A percentile compares a stretch with the other conserved stretches of the same genome.
These are phyloP conservation scores for Ajuga chamaepitys DNA, from an alignment of 257 asterid species.

Conservation along the genomic window DNA sequence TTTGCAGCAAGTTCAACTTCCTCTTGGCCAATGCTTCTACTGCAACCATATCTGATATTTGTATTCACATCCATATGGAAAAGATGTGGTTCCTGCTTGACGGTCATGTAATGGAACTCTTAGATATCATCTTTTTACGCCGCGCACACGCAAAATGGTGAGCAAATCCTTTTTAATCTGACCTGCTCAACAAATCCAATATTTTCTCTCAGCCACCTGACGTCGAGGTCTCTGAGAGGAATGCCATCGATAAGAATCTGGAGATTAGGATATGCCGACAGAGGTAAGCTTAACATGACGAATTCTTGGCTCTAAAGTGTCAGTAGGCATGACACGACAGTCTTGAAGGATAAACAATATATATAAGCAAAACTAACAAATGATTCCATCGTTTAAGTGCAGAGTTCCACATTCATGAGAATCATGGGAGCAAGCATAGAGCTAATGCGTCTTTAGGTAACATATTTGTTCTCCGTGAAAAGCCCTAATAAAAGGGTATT, in stretches of 20 bases:
- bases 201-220: constrained; percentile 49
- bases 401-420: too few relatives aligned
- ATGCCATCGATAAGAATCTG: constrained; percentile 39
- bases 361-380: too few relatives aligned
- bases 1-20: constrained; percentile 47
- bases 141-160: not conserved
- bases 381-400: too few relatives aligned
- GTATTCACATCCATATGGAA: constrained; percentile 48
- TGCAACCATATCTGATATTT: constrained; percentile 44
- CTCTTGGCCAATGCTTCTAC: constrained; percentile 25
- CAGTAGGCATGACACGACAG: too few relatives aligned
- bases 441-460: too few relatives aligned
- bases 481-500: too few relatives aligned
- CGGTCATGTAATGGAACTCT: not conserved
- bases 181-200: constrained; percentile 62
- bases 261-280: not conserved
- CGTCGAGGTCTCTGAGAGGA: constrained; percentile 42
- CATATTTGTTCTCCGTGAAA: too few relatives aligned
- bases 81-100: constrained; percentile 45
- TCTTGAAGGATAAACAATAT: too few relatives aligned
- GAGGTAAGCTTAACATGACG: not conserved
- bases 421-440: too few relatives aligned
- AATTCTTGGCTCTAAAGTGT: not conserved
- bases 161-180: not conserved
- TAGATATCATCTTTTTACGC: constrained; percentile 1